phyloP scores from a whole-genome alignment of 2,329 filamentous ascomycete species.

The Penicillium psychrosexuale region DNA sequence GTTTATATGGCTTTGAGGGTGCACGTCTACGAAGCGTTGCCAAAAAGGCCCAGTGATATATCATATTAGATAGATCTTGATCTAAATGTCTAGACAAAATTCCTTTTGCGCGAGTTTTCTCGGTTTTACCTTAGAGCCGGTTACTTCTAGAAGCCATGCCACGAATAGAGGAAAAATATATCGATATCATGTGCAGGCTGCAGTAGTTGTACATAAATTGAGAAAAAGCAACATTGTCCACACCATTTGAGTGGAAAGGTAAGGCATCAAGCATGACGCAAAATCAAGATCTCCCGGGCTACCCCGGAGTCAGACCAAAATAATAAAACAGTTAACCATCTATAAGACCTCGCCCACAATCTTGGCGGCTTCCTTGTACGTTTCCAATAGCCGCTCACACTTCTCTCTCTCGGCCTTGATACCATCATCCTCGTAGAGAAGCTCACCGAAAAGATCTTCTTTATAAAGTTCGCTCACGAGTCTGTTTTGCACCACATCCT shows the following conservation, averaged over 20 bases:
- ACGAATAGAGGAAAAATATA: conserved; percentile 7
- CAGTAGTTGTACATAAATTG: conserved; percentile 26
- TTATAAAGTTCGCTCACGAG: conserved; percentile 95
- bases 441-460: conserved; percentile 83
- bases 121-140: background rate
- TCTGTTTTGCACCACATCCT: conserved; percentile 95
- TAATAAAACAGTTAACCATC: conserved; percentile 10
- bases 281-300: background rate
- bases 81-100: background rate
- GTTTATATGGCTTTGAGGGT: conserved; percentile 76
- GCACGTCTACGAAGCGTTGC: conserved; percentile 32
- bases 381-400: conserved; percentile 91
- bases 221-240: conserved; percentile 14
- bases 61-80: background rate
- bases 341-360: conserved; percentile 96
- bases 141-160: background rate
- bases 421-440: conserved; percentile 94
- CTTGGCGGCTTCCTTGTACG: conserved; percentile 95
- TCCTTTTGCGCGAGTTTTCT: background rate
- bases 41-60: conserved; percentile 21
- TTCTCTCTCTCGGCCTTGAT: conserved; percentile 98
- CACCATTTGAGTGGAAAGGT: background rate
- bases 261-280: conserved; percentile 2
- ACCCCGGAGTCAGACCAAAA: background rate
- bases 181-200: conserved; percentile 17